phyloP scores from a whole-genome alignment of 2,329 filamentous ascomycete species.

The Aspergillus piperis region DNA sequence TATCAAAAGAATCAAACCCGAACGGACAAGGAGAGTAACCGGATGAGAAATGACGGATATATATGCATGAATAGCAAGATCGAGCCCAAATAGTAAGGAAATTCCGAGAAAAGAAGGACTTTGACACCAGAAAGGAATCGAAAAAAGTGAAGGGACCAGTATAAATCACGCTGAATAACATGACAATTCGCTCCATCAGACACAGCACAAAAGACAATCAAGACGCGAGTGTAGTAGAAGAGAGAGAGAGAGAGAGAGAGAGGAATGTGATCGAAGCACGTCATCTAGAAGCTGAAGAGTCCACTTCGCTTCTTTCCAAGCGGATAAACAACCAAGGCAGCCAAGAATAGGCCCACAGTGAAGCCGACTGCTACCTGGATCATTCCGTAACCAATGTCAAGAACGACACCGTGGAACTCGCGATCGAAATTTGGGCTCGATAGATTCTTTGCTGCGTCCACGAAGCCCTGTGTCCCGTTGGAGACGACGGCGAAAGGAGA shows the following conservation, averaged over 20 bases:
- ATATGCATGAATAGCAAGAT: background rate
- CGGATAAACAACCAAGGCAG: conserved; percentile 51
- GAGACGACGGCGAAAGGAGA: conserved; percentile 47
- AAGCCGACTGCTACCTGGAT: conserved; percentile 54
- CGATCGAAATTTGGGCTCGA: conserved; percentile 14
- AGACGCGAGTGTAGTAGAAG: background rate
- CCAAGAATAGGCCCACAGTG: conserved; percentile 52
- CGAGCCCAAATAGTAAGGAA: background rate
- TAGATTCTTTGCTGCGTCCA: conserved; percentile 32
- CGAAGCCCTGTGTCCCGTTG: conserved; percentile 38
- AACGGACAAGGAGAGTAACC: background rate
- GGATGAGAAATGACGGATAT: background rate
- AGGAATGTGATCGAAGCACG: background rate
- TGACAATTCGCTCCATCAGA: background rate
- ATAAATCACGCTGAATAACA: background rate
- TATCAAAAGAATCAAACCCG: background rate
- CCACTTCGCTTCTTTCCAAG: conserved; percentile 52
- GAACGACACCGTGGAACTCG: conserved; percentile 35
- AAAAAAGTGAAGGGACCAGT: background rate
- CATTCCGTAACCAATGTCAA: conserved; percentile 53
- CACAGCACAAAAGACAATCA: background rate
- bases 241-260: background rate
- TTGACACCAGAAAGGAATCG: background rate
- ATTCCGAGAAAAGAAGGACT: background rate
- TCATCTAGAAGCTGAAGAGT: conserved; percentile 47